Evolutionary conservation across 495 filamentous ascomycete species (phyloP).

Genomic region (Trichocladium antarcticum): DNA sequence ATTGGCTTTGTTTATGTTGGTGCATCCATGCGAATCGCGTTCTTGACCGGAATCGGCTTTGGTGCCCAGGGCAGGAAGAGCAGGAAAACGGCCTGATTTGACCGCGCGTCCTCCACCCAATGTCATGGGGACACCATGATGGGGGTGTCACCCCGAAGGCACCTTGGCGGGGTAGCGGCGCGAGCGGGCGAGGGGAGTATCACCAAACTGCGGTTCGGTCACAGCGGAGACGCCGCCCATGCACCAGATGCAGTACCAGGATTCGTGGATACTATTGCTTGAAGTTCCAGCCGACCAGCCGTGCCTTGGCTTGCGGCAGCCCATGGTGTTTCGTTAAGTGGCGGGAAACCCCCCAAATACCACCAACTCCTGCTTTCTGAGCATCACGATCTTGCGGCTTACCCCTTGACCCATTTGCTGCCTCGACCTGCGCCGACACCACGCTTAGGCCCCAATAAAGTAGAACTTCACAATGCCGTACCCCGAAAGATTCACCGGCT

Average conservation of each 20-base stretch:
- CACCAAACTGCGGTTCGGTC: neutral
- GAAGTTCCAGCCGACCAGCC: neutral
- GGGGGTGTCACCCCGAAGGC: neutral
- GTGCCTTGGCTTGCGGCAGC: neutral
- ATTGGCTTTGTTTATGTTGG: conserved; percentile 51
- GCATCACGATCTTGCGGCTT: no score
- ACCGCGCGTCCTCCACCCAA: no score
- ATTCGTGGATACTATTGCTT: conserved; percentile 8
- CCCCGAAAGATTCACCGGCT: conserved; percentile 38
- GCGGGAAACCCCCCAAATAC: neutral
- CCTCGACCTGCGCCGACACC: neutral
- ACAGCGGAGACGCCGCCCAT: neutral
- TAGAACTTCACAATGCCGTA: conserved; percentile 22
- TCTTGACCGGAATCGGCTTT: conserved; percentile 44
- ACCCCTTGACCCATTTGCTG: neutral
- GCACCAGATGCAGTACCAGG: neutral
- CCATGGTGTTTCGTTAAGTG: conserved; percentile 1
- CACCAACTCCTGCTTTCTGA: no score
- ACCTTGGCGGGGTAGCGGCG: conserved; percentile 17
- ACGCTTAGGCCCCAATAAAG: neutral
- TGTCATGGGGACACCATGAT: no score
- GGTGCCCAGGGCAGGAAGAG: conserved; percentile 11
- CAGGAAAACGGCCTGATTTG: conserved; percentile 15
- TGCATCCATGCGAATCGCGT: conserved; percentile 43
- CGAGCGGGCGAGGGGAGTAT: neutral